Evolutionary conservation across 208 protist species (phyloP).

Genomic region (Acanthamoeba triangularis): DNA sequence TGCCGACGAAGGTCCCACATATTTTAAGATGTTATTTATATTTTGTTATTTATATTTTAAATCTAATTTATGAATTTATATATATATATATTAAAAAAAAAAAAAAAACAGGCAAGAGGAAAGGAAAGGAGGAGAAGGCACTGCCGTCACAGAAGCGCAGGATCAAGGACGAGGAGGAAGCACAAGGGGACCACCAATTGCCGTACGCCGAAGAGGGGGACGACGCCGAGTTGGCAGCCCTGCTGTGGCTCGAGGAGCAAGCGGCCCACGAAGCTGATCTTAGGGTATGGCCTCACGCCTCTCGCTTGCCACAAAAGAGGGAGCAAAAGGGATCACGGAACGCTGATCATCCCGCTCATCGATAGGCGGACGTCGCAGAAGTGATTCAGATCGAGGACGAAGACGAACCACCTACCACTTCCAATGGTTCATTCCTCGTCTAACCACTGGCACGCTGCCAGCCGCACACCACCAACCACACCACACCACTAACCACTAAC

Average conservation of each 20-base stretch:
- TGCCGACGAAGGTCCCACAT: too few species aligned
- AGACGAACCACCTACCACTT: background rate
- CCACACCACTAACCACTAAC: too few species aligned
- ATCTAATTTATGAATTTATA: too few species aligned
- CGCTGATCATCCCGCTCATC: background rate
- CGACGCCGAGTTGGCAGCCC: background rate
- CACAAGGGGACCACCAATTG: background rate
- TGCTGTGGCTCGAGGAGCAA: background rate
- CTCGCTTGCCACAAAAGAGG: background rate
- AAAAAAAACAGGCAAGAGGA: background rate
- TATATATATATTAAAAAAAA: too few species aligned
- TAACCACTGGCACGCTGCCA: background rate
- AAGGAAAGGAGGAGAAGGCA: background rate
- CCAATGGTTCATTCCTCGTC: background rate
- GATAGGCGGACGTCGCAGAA: background rate
- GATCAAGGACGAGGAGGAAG: background rate
- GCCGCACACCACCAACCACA: background rate
- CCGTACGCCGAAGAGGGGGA: background rate
- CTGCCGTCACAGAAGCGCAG: background rate
- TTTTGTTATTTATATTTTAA: too few species aligned
- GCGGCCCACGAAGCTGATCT: background rate
- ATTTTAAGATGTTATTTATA: too few species aligned
- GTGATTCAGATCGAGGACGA: conserved; percentile 22
- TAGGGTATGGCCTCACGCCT: background rate
- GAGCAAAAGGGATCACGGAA: background rate